Percentiles rank a stretch among this genome's conserved stretches.
phyloP scores from a whole-genome alignment of 345 rosid genomes.

The Eucalyptus victrix region DNA sequence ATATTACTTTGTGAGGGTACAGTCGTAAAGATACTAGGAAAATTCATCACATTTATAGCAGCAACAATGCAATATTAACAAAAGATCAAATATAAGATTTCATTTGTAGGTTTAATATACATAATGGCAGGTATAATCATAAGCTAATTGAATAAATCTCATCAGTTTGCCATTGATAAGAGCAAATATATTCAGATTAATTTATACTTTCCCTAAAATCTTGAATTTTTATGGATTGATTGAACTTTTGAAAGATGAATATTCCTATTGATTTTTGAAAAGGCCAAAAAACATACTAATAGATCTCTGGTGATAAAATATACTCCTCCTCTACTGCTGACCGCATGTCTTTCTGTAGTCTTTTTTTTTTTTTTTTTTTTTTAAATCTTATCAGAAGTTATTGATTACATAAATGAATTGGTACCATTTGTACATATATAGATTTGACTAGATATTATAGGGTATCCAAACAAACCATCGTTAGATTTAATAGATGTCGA shows the following conservation, averaged over 20 bases:
- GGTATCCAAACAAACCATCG: background rate
- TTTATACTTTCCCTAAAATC: background rate
- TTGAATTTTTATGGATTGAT: background rate
- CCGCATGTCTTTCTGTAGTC: background rate
- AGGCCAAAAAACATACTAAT: background rate
- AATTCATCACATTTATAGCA: too few relatives aligned
- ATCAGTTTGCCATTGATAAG: background rate
- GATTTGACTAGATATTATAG: background rate
- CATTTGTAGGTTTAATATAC: too few relatives aligned
- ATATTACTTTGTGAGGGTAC: too few relatives aligned
- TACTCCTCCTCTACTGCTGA: background rate
- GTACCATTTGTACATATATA: background rate
- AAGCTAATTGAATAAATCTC: background rate
- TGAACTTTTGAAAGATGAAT: background rate
- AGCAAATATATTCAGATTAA: background rate
- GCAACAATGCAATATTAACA: too few relatives aligned
- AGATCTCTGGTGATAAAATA: background rate
- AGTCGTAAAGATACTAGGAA: too few relatives aligned
- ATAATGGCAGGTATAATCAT: too few relatives aligned
- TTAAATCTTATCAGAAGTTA: background rate
- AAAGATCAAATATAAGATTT: too few relatives aligned
- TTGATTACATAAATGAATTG: background rate
- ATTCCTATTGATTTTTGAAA: background rate
- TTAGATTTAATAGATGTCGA: background rate
- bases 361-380: background rate